Base-by-base conservation (phyloP, 2,329 filamentous ascomycete genomes). In the Exophiala xenobiotica region DNA sequence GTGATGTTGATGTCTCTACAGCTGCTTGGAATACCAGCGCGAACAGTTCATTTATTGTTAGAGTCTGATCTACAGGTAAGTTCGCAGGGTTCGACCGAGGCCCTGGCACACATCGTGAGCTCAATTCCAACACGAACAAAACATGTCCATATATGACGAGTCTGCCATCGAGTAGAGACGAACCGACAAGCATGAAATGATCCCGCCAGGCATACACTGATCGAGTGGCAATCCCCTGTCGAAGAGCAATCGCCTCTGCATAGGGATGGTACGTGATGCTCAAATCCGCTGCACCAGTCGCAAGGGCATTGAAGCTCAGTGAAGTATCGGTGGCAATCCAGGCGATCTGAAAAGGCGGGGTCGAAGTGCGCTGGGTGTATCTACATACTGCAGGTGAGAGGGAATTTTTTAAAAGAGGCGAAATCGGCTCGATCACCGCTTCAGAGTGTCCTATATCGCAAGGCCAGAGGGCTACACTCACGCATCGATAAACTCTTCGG, bases 291-390 rank as follows among this genome's bases (percentile, higher is more conserved):
- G 64, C 64, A 12, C 68, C 67, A 1, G 62, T 59, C 44, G 70
- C 63, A 16, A 77, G 68, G 46, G 73, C 70, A 46, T 73, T 67
- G 57, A 77, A 76, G 16, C 67, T 71, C 47, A 71, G 68, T 0
- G 71, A 74, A 0, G 74, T 77, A 51, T 77, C 74, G 27, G 70
- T 71, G 37, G 70, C 68, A 45, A 72, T 69, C 74, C 74, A 78
- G 16, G 66, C 74, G 4, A 77, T 67, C 8, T 64, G 62, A 61
- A 77, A 76, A 0, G 67, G 65, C 24, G 16, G 19, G 6, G 12
- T 23, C 49, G 22, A 27, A 12, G 12, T 23, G 6, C 14, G 11
- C 40, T 31, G 31, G 26, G 37, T 53, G n/a, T 41, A 26, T 6
- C 33, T 27, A 12, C 6, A n/a, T n/a, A n/a, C n/a, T n/a, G n/a